Percentiles rank a stretch among this genome's conserved stretches.
These are phyloP conservation scores for Fusarium sp. DNA, from an alignment of 2,329 filamentous ascomycete genomes.

Conservation along the genomic window DNA sequence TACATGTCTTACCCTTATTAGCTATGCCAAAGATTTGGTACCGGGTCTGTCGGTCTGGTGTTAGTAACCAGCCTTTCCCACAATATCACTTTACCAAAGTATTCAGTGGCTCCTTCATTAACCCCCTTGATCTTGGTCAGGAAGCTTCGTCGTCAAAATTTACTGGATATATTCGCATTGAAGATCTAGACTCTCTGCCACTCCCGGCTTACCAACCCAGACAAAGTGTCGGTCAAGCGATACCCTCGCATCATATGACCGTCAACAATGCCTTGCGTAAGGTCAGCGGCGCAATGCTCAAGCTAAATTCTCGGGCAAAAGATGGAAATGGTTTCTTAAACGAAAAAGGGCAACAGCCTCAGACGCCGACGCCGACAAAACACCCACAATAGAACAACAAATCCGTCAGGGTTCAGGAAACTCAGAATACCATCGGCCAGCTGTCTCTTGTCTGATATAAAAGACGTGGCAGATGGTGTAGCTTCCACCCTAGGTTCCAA, in stretches of 20 bases:
- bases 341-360: constrained; percentile 41
- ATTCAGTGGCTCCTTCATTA: background rate
- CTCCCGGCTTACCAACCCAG: constrained; percentile 14
- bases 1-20: background rate
- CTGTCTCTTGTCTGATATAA: constrained; percentile 32
- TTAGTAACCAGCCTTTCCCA: background rate
- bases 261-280: constrained; percentile 1
- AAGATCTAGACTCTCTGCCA: constrained; percentile 45
- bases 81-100: background rate
- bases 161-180: constrained; percentile 40
- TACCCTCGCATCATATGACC: background rate
- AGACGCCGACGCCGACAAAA: constrained; percentile 51
- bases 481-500: constrained; percentile 21
- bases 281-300: constrained; percentile 12
- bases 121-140: background rate
- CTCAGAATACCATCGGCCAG: constrained; percentile 21
- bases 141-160: constrained; percentile 2
- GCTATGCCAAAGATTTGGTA: background rate
- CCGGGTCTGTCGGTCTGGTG: background rate
- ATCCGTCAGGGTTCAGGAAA: constrained; percentile 31
- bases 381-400: constrained; percentile 42
- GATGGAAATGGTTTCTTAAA: constrained; percentile 34
- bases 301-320: constrained; percentile 28
- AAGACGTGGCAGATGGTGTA: constrained; percentile 14
- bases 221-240: background rate